A percentile compares a stretch with the other conserved stretches of the same genome.
Evolutionary conservation across 2,329 filamentous ascomycete genomes (phyloP).

Genomic region (Emergomyces orientalis): DNA sequence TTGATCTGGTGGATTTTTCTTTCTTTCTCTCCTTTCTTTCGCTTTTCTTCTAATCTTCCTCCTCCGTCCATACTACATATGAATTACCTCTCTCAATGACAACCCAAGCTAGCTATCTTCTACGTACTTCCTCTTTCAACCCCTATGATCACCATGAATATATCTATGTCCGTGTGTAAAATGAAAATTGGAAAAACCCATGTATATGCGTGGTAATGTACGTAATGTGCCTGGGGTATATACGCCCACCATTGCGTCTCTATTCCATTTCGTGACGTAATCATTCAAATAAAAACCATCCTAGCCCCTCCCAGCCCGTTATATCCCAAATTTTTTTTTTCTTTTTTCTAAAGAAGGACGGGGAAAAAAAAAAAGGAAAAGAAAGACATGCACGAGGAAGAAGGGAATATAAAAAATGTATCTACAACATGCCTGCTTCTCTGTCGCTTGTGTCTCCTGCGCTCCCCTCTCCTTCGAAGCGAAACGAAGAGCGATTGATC

Average conservation of each 20-base stretch:
- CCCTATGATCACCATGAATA: too few species aligned
- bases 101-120: too few species aligned
- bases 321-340: not conserved
- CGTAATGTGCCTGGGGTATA: not conserved
- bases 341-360: not conserved
- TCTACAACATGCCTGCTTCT: not conserved
- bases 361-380: not conserved
- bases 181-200: too few species aligned
- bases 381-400: not conserved
- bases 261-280: not conserved
- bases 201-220: too few species aligned
- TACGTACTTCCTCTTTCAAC: too few species aligned
- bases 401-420: not conserved
- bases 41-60: too few species aligned
- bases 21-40: too few species aligned
- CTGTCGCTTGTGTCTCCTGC: not conserved
- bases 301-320: not conserved
- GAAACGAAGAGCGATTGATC: not conserved
- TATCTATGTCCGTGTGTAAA: too few species aligned
- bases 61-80: too few species aligned
- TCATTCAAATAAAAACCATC: not conserved
- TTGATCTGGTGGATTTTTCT: too few species aligned
- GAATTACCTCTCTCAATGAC: too few species aligned
- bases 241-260: not conserved
- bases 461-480: not conserved